A percentile compares a stretch with the other conserved stretches of the same genome.
Conservation (phyloP, 2,329 filamentous ascomycete species). For the Chlorencoelia australis region DNA sequence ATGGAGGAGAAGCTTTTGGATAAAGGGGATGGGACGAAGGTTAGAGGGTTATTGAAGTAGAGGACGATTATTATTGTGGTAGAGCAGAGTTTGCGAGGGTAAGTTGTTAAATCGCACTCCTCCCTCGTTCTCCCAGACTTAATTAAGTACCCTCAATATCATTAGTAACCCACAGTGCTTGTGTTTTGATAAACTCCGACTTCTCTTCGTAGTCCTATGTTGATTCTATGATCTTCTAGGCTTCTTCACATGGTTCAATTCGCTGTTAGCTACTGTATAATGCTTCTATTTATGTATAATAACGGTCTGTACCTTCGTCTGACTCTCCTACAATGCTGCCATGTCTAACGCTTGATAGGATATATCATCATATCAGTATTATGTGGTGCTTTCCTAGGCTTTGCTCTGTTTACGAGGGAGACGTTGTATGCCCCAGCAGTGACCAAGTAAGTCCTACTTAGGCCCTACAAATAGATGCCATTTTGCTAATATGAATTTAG, state of each 20-base stretch:
- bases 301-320: slow-evolving; percentile 12
- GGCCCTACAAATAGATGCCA: neutral
- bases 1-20: slow-evolving; percentile 14
- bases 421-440: neutral
- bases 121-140: no score
- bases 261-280: slow-evolving; percentile 12
- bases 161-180: no score
- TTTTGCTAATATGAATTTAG: no score
- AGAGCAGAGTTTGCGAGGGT: slow-evolving; percentile 12
- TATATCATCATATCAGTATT: slow-evolving; percentile 19
- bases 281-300: slow-evolving; percentile 19
- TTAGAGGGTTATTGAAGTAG: neutral
- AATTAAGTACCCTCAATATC: no score
- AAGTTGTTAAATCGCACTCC: no score
- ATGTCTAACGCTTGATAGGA: slow-evolving; percentile 7
- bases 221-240: no score
- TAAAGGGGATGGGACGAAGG: neutral
- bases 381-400: slow-evolving; percentile 14
- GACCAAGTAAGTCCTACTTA: slow-evolving; percentile 2
- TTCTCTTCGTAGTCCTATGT: no score
- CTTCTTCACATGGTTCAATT: slow-evolving; percentile 17
- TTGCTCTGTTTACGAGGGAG: slow-evolving; percentile 18
- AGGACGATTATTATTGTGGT: slow-evolving; percentile 5
- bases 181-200: no score
- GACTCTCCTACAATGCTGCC: neutral